These are phyloP conservation scores for Thalassiosira livingstoniorum DNA, from an alignment of 352 stramenopile genomes.

Conservation along the genomic window DNA sequence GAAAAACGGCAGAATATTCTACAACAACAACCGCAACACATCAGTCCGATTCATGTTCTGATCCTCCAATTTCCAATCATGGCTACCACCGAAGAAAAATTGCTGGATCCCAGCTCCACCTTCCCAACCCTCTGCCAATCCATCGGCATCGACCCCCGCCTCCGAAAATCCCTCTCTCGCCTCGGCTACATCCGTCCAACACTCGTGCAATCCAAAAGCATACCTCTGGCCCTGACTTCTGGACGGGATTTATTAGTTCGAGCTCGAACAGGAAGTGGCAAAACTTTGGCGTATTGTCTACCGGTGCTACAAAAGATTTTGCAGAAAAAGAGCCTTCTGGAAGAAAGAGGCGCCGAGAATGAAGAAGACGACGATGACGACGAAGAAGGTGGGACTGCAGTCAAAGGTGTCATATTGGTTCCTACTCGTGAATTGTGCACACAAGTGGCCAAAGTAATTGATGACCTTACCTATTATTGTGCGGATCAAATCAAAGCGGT, in stretches of 20 bases:
- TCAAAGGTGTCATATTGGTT: slow-evolving; percentile 91
- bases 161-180: slow-evolving; percentile 92
- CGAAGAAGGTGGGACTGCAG: slow-evolving; percentile 17
- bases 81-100: neutral
- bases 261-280: slow-evolving; percentile 93
- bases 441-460: slow-evolving; percentile 92
- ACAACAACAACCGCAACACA: no score
- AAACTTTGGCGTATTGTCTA: slow-evolving; percentile 93
- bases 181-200: slow-evolving; percentile 94
- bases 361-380: slow-evolving; percentile 22
- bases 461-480: slow-evolving; percentile 97
- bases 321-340: slow-evolving; percentile 80
- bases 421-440: slow-evolving; percentile 97
- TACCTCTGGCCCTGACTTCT: slow-evolving; percentile 90
- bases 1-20: no score
- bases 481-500: slow-evolving; percentile 92
- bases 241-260: slow-evolving; percentile 94
- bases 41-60: no score
- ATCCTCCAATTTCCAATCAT: no score
- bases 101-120: slow-evolving; percentile 72
- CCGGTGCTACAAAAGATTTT: slow-evolving; percentile 94
- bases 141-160: slow-evolving; percentile 91
- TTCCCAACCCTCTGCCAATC: slow-evolving; percentile 72
- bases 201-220: slow-evolving; percentile 94
- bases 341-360: slow-evolving; percentile 28